A percentile compares a stretch with the other conserved stretches of the same genome.
These are phyloP conservation scores for Debaryomycetaceae sp. DNA, from an alignment of 1,139 yeast genomes.

Conservation along the genomic window DNA sequence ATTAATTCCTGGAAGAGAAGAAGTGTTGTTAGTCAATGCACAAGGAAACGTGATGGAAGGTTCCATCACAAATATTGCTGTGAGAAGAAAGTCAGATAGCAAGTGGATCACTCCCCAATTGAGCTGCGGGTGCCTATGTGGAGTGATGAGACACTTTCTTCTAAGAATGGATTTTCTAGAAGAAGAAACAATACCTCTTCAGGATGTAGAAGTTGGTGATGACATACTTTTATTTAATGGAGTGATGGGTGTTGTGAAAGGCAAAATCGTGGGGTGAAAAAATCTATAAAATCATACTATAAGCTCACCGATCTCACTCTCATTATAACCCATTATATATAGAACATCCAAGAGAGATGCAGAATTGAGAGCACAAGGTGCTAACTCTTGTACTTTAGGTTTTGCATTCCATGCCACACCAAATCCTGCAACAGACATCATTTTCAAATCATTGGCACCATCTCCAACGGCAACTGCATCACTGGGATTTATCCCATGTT, in stretches of 20 bases:
- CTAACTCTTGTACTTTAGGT: slow-evolving; percentile 78
- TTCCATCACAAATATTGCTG: slow-evolving; percentile 77
- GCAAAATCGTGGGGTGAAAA: slow-evolving; percentile 32
- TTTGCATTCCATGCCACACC: slow-evolving; percentile 98
- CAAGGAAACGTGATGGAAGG: slow-evolving; percentile 74
- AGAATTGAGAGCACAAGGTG: slow-evolving; percentile 80
- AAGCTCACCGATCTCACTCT: slow-evolving; percentile 46
- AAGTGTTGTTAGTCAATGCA: slow-evolving; percentile 67
- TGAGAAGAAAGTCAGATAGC: slow-evolving; percentile 40
- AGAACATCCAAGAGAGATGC: slow-evolving; percentile 65
- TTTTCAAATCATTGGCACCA: slow-evolving; percentile 91
- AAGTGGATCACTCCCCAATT: slow-evolving; percentile 80
- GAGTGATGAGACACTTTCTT: slow-evolving; percentile 70
- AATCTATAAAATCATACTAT: slow-evolving; percentile 9
- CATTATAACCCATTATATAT: slow-evolving; percentile 76
- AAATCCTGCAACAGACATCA: slow-evolving; percentile 91
- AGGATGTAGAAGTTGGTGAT: slow-evolving; percentile 56
- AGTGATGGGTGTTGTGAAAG: slow-evolving; percentile 74
- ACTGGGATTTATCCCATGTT: slow-evolving; percentile 54
- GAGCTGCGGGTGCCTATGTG: slow-evolving; percentile 79
- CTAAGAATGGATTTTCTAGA: slow-evolving; percentile 51
- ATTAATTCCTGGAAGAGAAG: slow-evolving; percentile 42
- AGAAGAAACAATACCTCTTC: slow-evolving; percentile 48
- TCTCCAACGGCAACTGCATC: slow-evolving; percentile 89
- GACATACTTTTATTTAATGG: slow-evolving; percentile 75